phyloP scores from a whole-genome alignment of 371 early-diverging fungal genomes.

The Syncephalis plumigaleata region DNA sequence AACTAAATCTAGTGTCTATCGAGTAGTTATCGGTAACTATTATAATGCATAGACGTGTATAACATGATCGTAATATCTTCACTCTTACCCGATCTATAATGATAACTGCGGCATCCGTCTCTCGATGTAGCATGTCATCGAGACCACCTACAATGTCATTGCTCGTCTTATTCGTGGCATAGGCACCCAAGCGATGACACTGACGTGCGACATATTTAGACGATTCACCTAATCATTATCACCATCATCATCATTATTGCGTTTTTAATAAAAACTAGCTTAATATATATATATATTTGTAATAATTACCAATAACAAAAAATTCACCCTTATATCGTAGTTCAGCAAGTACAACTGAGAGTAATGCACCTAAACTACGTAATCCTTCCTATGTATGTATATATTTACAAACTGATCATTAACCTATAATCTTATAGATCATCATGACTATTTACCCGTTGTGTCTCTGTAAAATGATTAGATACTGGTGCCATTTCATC shows the following conservation, averaged over 20 bases:
- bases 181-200: background rate
- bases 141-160: no score
- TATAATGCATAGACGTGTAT: no score
- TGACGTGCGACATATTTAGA: background rate
- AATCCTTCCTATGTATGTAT: constrained; percentile 1
- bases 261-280: no score
- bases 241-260: no score
- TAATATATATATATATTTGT: background rate
- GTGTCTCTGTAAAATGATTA: background rate
- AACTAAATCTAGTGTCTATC: background rate
- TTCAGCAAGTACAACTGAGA: background rate
- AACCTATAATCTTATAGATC: background rate
- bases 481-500: no score
- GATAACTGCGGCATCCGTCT: background rate
- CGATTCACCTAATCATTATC: background rate
- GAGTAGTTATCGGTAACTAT: background rate
- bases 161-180: background rate
- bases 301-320: background rate
- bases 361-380: background rate
- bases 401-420: background rate
- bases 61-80: no score
- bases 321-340: background rate
- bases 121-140: background rate
- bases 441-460: no score
- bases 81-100: constrained; percentile 1